Conservation (phyloP, 331 rosid species). For the Rhamnella rubrinervis region DNA sequence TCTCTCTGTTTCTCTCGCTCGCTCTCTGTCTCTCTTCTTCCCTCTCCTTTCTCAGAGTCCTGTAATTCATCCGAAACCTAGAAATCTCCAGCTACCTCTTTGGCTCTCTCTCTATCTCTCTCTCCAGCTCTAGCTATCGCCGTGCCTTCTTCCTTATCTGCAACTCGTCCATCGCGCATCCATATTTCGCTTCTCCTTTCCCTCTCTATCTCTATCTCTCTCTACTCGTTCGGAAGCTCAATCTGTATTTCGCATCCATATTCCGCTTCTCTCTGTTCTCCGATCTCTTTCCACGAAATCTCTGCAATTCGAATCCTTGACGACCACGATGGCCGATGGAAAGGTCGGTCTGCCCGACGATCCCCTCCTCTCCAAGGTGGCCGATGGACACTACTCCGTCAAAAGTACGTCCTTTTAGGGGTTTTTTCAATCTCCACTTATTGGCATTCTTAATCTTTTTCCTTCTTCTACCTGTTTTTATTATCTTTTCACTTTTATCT, state of each 20-base stretch:
- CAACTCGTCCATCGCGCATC: conserved; percentile 1
- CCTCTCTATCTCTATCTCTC: conserved; percentile 8
- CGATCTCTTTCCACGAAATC: conserved; percentile 30
- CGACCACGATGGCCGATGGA: conserved; percentile 45
- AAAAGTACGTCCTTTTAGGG: conserved; percentile 39
- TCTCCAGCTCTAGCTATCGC: not conserved
- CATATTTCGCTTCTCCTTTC: not conserved
- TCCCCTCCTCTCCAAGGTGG: conserved; percentile 44
- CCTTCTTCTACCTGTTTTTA: too few relatives aligned
- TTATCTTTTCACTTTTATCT: too few relatives aligned
- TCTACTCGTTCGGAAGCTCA: conserved; percentile 6
- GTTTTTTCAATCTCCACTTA: conserved; percentile 22
- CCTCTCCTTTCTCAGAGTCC: conserved; percentile 2
- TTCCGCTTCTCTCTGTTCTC: not conserved
- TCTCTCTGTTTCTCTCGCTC: not conserved
- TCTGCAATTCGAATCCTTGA: conserved; percentile 27
- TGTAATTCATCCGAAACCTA: too few relatives aligned
- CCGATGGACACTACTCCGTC: conserved; percentile 40
- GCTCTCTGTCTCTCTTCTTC: conserved; percentile 32
- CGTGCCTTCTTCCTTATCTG: too few relatives aligned
- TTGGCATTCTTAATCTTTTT: not conserved
- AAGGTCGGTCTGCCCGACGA: conserved; percentile 60
- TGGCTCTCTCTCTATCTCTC: conserved; percentile 31
- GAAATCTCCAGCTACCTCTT: conserved; percentile 15
- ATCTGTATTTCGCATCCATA: not conserved